Base-by-base conservation (phyloP, 306 rosid genomes). In the Castanea mollissima region DNA sequence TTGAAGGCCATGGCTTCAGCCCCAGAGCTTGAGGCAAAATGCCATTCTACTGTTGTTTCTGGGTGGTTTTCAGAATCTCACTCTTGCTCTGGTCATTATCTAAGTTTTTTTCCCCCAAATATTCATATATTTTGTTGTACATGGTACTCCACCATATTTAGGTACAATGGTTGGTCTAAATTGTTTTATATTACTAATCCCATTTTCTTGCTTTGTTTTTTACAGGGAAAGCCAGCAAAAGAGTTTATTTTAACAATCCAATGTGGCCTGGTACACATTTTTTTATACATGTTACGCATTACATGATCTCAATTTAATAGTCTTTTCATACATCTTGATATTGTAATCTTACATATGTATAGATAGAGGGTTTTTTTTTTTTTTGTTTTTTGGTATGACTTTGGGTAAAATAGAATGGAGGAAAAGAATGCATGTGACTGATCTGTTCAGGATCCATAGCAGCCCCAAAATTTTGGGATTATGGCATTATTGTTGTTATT, bases 51-150 rank as follows among this genome's bases (percentile, higher is more conserved):
- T 54, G 99, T 96, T 86, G 94, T 96, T 85, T 96, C 99, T 88
- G 99, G 99, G 83, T 96, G 99, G 99, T 91, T 96, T 85, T 91
- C 99, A 68, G 97, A 86, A 83, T 87, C 92, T 62, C 88, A 92
- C 64, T 86, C 92, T 86, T 76, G 77, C 90, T 81, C 97, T 69
- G 99, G 98, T 96, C 85, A 84, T 84, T 84, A 80, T 80, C 94
- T 79, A 35, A 51, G 76, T 55, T 73, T 77, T 82, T 55, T 46
- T 73, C 78, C 60, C 60, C 35, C 20, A 2, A 77, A 6, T 73
- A 76, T 31, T 73, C 20, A 38, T 74, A 67, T 25, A 55, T 57
- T 18, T 62, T 74, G 54, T 84, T 83, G 57, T 23, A 21, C 31
- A 31, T 63, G 56, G 54, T 73, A 67, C 4, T 38, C 63, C n/a